Conservation (phyloP, 176 grass and related monocot genomes). For the Chloris gayana region DNA sequence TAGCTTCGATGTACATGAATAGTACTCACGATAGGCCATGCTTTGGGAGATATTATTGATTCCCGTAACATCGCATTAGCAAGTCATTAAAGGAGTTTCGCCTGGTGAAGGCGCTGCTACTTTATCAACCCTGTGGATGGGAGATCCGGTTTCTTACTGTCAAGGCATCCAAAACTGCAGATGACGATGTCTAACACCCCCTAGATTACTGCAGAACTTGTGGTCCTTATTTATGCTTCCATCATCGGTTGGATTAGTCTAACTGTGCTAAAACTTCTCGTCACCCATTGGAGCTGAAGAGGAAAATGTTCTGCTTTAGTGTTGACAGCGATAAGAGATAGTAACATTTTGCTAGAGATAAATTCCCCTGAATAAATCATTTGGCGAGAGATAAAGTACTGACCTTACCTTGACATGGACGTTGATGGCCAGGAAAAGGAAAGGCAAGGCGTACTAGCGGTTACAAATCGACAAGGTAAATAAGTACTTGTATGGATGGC, state of each 20-base stretch:
- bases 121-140: not conserved
- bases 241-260: not conserved
- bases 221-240: not conserved
- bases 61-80: not conserved
- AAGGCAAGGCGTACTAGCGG: not conserved
- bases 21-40: not conserved
- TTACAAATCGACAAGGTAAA: not conserved
- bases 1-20: not conserved
- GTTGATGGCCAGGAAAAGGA: not conserved
- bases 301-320: not conserved
- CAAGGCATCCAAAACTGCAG: not conserved
- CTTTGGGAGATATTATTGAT: slow-evolving; percentile 1
- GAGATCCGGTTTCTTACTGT: not conserved
- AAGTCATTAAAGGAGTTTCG: not conserved
- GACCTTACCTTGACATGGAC: not conserved
- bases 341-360: not conserved
- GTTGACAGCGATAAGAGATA: not conserved
- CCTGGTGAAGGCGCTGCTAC: not conserved
- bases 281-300: not conserved
- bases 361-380: not conserved
- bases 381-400: not conserved
- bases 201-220: not conserved
- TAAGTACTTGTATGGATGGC: not conserved
- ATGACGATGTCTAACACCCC: not conserved
- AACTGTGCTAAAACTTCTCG: not conserved